Evolutionary conservation across 352 stramenopile species (phyloP), one percentile per base, ranked within the genome.

Genomic region (Phytophthora citrophthora): DNA sequence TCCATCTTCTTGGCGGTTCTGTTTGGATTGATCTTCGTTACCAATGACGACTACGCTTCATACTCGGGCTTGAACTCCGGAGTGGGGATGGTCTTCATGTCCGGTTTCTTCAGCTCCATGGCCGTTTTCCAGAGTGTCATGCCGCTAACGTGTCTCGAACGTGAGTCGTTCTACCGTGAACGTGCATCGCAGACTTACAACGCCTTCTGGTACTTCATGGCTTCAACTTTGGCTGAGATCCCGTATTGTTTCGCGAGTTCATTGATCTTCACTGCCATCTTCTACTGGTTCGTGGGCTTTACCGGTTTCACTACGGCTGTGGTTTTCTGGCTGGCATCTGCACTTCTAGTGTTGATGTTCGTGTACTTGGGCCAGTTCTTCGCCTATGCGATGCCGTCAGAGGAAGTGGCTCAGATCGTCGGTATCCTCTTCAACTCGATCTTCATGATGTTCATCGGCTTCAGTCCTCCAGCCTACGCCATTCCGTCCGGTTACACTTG

Each of bases 121-220:
- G 46, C 46, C n/a, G 46, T 54, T 5, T 54, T 54, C 46, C 46
- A 54, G 46, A 54, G 46, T 41, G 46, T 54, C 46, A 54, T 54
- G 46, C 67, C 78, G 15, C 54, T 91, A 1, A 97, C 97, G 70
- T 74, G 89, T 6, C 81, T 96, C 56, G 83, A 58, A 18, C 51
- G 51, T 90, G 64, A 58, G 38, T 58, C 51, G 4, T 58, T 48
- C 26, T 98, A 98, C 81, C 76, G 91, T 11, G 93, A 98, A 66
- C 90, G 94, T 34, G 81, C 88, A 13, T 81, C 89, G 16, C 65
- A 92, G 61, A 97, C 96, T 4, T 41, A 41, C 36, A 41, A 41
- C 65, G 79, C 85, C 8, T 49, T 58, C 36, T 58, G 51, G 38
- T 58, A 41, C 51, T 58, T 58, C 51, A 49, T 49, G 23, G 15